Conservation (phyloP, 768 basidiomycete genomes). For the Suillus lakei region DNA sequence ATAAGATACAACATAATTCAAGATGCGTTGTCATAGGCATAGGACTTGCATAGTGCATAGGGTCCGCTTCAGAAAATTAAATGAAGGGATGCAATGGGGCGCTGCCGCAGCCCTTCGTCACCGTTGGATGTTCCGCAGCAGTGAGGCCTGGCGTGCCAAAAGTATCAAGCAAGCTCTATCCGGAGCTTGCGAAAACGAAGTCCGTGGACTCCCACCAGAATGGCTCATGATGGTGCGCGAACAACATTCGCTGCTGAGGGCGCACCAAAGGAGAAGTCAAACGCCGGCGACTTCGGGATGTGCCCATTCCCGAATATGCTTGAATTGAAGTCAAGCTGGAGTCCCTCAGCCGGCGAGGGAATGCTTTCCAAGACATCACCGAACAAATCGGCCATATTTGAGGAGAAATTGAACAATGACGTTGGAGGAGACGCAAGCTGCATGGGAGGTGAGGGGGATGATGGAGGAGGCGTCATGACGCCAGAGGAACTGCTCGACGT, state of each 20-base stretch:
- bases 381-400: slow-evolving; percentile 9
- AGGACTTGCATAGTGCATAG: background rate
- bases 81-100: background rate
- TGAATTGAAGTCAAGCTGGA: slow-evolving; percentile 10
- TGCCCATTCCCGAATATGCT: background rate
- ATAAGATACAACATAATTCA: slow-evolving; percentile 5
- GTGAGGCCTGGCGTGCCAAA: slow-evolving; percentile 12
- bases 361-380: background rate
- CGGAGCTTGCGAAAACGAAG: background rate
- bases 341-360: slow-evolving; percentile 8
- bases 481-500: background rate
- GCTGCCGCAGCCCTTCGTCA: slow-evolving; percentile 5
- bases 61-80: slow-evolving; percentile 1
- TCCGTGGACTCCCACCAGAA: background rate
- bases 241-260: background rate
- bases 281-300: background rate
- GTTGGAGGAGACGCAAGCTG: background rate
- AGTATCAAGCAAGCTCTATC: background rate
- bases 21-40: slow-evolving; percentile 4
- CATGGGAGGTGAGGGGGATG: slow-evolving; percentile 6
- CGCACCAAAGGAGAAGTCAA: slow-evolving; percentile 1
- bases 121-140: slow-evolving; percentile 9
- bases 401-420: slow-evolving; percentile 5
- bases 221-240: background rate
- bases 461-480: background rate